Evolutionary conservation across 148 eudicot species (phyloP).

Genomic region (Camellia japonica): DNA sequence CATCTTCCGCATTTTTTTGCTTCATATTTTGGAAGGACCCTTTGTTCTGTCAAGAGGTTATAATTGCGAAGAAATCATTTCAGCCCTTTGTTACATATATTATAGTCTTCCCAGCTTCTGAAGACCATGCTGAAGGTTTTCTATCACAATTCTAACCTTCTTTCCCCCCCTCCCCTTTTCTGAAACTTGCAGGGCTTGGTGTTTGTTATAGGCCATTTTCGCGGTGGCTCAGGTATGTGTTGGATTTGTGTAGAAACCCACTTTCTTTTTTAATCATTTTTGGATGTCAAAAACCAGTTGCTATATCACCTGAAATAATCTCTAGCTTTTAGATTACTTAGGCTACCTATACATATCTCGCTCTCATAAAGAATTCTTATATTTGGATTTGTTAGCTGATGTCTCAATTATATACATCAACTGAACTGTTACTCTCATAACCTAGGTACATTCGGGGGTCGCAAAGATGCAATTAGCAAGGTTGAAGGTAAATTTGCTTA

Average conservation of each 20-base stretch:
- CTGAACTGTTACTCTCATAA: constrained; percentile 11
- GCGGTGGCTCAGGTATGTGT: constrained; percentile 48
- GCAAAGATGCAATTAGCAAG: constrained; percentile 33
- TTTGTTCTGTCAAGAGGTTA: neutral
- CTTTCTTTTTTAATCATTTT: neutral
- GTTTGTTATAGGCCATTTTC: constrained; percentile 43
- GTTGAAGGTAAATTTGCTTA: constrained; percentile 40
- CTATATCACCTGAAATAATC: too few species aligned
- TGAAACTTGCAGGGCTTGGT: constrained; percentile 45
- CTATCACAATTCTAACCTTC: neutral
- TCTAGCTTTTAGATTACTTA: neutral
- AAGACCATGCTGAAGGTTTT: neutral
- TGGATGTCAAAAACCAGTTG: neutral
- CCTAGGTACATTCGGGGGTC: constrained; percentile 35
- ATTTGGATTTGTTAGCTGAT: neutral
- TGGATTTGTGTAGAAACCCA: neutral
- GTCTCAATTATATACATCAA: neutral
- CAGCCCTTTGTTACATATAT: too few species aligned
- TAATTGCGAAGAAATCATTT: neutral
- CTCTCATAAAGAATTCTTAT: neutral
- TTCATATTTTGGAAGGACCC: neutral
- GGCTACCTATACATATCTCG: neutral
- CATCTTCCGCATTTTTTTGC: neutral
- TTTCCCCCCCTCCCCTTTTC: constrained; percentile 5
- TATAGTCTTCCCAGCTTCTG: neutral